These are phyloP conservation scores for Trametes gibbosa DNA, from an alignment of 768 basidiomycete genomes.

Conservation along the genomic window DNA sequence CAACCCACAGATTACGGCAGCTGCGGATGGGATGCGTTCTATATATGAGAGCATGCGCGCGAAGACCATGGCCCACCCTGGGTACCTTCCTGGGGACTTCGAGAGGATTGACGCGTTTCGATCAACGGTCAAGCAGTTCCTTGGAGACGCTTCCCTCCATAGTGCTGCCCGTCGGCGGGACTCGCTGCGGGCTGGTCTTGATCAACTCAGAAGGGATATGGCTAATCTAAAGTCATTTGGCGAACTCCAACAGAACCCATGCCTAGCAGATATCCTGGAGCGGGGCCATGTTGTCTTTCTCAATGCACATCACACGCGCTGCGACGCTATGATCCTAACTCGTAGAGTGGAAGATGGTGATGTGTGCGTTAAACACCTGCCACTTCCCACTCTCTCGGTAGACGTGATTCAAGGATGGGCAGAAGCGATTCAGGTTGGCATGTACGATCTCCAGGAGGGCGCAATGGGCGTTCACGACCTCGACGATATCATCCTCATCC, in stretches of 20 bases:
- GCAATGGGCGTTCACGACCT: not conserved
- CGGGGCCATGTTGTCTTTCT: not conserved
- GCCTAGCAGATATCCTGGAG: not conserved
- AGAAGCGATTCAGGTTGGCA: not conserved
- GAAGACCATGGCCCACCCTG: not conserved
- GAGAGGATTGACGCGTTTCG: not conserved
- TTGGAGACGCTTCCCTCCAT: not conserved
- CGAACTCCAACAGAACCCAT: not conserved
- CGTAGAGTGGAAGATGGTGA: not conserved
- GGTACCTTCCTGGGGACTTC: not conserved
- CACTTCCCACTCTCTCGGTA: not conserved
- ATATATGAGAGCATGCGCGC: not conserved
- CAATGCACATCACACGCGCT: not conserved
- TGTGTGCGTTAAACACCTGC: not conserved
- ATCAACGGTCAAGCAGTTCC: not conserved
- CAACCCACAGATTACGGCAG: not conserved
- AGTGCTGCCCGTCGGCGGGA: not conserved
- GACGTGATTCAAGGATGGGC: not conserved
- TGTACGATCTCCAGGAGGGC: not conserved
- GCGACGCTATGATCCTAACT: not conserved
- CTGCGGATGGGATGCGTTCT: not conserved
- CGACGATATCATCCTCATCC: not conserved
- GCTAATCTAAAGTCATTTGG: not conserved
- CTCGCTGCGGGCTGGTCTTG: not conserved
- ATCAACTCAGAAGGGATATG: not conserved